phyloP scores from a whole-genome alignment of 2,329 filamentous ascomycete genomes.

The Pseudogymnoascus sp. region DNA sequence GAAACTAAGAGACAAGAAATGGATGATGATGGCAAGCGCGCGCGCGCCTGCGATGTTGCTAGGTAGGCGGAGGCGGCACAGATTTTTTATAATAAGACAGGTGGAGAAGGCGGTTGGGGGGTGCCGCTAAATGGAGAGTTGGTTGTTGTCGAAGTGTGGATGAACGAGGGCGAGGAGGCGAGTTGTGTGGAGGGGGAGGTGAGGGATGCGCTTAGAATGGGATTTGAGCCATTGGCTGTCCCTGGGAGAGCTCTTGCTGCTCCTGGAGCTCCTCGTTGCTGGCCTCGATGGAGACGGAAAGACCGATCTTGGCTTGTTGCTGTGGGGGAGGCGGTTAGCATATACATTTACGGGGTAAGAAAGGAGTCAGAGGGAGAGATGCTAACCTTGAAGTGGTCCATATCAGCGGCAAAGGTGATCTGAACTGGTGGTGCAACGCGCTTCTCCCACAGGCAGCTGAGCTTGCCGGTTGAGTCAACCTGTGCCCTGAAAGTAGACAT shows the following conservation, averaged over 20 bases:
- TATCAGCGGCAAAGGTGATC: conserved; percentile 91
- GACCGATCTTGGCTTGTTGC: conserved; percentile 91
- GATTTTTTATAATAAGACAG: conserved; percentile 4
- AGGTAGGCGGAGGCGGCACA: background rate
- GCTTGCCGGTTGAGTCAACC: conserved; percentile 88
- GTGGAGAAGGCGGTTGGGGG: background rate
- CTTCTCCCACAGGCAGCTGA: conserved; percentile 91
- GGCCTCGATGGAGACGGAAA: conserved; percentile 87
- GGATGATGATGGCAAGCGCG: background rate
- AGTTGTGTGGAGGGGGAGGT: background rate
- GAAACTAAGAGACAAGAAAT: conserved; percentile 5
- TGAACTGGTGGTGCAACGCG: conserved; percentile 85
- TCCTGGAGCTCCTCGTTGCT: conserved; percentile 79
- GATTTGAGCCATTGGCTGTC: conserved; percentile 42
- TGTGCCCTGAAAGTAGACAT: conserved; percentile 93
- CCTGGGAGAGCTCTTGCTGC: conserved; percentile 57
- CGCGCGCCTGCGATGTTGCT: background rate
- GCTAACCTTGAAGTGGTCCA: conserved; percentile 89
- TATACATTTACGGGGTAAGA: background rate
- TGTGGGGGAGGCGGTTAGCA: conserved; percentile 35
- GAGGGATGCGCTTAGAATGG: conserved; percentile 48
- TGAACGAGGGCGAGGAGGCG: background rate
- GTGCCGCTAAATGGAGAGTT: background rate
- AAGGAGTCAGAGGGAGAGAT: background rate
- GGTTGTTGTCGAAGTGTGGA: conserved; percentile 7